Evolutionary conservation across 164 flowering plant species (phyloP), one percentile per base, ranked within the genome.

Genomic region (Euptelea pleiosperma): DNA sequence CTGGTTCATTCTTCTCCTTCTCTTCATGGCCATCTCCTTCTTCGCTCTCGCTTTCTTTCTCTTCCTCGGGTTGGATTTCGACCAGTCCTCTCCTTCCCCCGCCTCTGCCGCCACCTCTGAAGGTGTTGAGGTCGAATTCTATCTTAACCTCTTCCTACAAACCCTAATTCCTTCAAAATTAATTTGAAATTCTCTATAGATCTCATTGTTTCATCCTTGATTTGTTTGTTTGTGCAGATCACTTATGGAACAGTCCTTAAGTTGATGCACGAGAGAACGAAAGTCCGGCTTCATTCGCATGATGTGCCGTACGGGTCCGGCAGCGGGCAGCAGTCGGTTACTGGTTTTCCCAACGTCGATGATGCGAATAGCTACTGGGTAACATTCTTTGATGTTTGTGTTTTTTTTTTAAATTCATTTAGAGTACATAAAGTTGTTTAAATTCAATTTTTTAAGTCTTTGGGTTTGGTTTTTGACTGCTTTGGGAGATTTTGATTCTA

Each of bases 321-420:
- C 24, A 94, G 99, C 57, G 99, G 99, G 22, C 99, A 94, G 72
- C 99, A 94, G 55, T 91, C 97, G 0, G 97, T 94, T 25, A 94
- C 99, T 58, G 89, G 95, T 28, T 94, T 91, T 50, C 85, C 99
- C 0, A 73, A 69, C 45, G 99, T 88, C 47, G 96, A 94, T 73
- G 99, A 94, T 75, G 40, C 97, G 35, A 94, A 91, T 66, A 94
- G 99, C 75, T 94, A 94, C 56, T 94, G 99, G 99, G 99, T 94
- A 18, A n/a, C n/a, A n/a, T 11, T 28, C 30, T 46, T 56, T 16
- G 10, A 18, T 8, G 8, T 2, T 36, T 64, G 8, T n/a, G 7
- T n/a, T n/a, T n/a, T n/a, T n/a, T n/a, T 48, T 9, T 4, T 35
- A 9, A 22, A 7, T 59, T 45, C 19, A 15, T 2, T 8, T 21